Base-by-base conservation (phyloP, 2,329 filamentous ascomycete species). In the Cladobotryum protrusum region DNA sequence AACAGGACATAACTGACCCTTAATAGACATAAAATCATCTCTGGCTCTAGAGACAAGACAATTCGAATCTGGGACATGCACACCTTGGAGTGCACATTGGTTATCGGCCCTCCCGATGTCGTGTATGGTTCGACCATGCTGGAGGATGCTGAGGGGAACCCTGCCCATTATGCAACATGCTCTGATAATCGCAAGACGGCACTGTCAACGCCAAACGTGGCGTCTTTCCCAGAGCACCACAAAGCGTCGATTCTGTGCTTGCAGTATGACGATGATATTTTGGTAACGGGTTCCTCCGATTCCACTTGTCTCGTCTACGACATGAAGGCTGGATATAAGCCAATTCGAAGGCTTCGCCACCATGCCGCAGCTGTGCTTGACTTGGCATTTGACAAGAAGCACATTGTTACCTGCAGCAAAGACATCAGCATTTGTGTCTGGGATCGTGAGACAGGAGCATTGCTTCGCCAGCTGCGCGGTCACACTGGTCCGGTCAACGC, bases 391-490 rank as follows among this genome's bases (percentile, higher is more conserved):
- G 90, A 99, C 65, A 82, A 89, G 56, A 85, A 86, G 59, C 86
- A 95, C 69, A 96, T 99, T 61, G 86, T 97, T 45, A 96, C 92
- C 5, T 99, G 93, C 74, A 96, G 89, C 65, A 99, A 99, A 70
- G 93, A 99, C 69, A 83, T 86, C 37, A 91, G 81, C 55, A 95
- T 99, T 63, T 95, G 91, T 63, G 84, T 99, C 19, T 97, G 92
- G 92, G 88, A 96, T 62, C 87, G 93, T 42, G 72, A 80, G 49
- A 93, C 88, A 0, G 88, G 89, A 34, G 72, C 73, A 9, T 75
- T 95, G 43, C 69, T 95, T 43, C 88, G 87, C 61, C 86, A 88
- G 61, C 79, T 99, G 44, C 79, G 81, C 34, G 93, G 92, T 7
- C 93, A 99, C 67, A 78, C 82, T 2, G 93, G 93, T 0, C 93